Base-by-base conservation (phyloP, 1,139 yeast genomes). In the Candida neerlandica region DNA sequence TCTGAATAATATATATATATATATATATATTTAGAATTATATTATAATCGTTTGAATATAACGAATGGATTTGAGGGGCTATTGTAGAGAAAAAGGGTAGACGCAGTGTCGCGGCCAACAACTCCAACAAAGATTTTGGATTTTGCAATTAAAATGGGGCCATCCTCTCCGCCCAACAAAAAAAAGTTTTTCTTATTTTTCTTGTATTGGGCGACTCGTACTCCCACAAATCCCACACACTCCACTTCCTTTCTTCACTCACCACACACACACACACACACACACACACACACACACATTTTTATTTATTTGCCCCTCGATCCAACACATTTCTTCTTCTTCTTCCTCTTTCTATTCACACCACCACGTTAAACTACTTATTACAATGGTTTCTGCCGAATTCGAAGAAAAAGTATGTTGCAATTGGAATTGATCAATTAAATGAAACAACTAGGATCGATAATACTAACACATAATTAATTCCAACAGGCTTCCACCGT, bases 401-500 rank as follows among this genome's bases (percentile, higher is more conserved):
- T 80, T 80, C 58, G 77, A 78, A 50, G 77, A 77, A 56, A 80
- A 78, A 64, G 84, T 78, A 69, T 43, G 83, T 73, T 21, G 6
- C 6, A 21, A 21, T 21, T 4, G 23, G 23, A 21, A 21, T 4
- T 4, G 23, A 21, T 21, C 23, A 21, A 21, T 21, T 21, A 6
- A 21, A 38, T 18, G 6, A 2, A 14, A 9, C 41, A n/a, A 27
- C 9, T 18, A n/a, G 19, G 3, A 33, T 30, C 6, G 12, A 37
- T 33, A 48, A 48, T 56, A 56, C 66, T 51, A 54, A 52, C 57
- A 39, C 5, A n/a, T 14, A 3, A 3, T 16, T 12, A 4, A 27
- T 11, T 27, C 26, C 39, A n/a, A n/a, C n/a, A 86, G 92, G 97
- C 97, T 56, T 84, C 80, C 56, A 84, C 89, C 52, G 96, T 89